Evolutionary conservation across 2,329 filamentous ascomycete genomes (phyloP).

Genomic region (Emergomyces africanus): DNA sequence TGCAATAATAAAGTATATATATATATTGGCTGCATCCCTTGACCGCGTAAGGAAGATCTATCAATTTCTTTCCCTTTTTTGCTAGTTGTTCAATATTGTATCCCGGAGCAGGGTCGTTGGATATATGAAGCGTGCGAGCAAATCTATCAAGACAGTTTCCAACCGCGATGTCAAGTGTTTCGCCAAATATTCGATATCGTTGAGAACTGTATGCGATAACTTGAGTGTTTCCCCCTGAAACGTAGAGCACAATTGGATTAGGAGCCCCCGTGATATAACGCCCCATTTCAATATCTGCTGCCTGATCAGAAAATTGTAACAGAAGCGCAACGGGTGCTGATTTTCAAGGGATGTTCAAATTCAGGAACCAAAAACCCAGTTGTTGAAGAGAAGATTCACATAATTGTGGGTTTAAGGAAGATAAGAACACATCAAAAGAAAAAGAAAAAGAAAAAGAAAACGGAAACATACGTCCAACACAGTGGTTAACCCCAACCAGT

Average conservation of each 20-base stretch:
- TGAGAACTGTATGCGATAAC: constrained; percentile 94
- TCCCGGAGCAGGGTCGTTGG: constrained; percentile 90
- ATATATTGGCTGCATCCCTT: too few species aligned
- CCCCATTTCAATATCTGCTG: constrained; percentile 85
- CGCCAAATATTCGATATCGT: constrained; percentile 93
- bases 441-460: neutral
- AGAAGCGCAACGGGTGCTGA: neutral
- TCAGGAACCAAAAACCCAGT: neutral
- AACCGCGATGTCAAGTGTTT: constrained; percentile 93
- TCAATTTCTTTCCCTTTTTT: constrained; percentile 54
- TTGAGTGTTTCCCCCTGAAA: constrained; percentile 91
- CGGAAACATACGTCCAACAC: constrained; percentile 58
- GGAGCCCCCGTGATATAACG: constrained; percentile 77
- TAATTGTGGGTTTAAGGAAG: neutral
- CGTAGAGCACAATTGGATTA: constrained; percentile 92
- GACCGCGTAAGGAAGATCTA: constrained; percentile 89
- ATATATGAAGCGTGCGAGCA: constrained; percentile 77
- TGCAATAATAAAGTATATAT: too few species aligned
- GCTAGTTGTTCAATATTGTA: constrained; percentile 98
- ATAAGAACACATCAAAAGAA: neutral
- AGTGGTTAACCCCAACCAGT: constrained; percentile 95
- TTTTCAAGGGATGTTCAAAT: neutral
- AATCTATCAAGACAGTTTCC: constrained; percentile 97
- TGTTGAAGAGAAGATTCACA: neutral
- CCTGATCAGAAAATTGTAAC: neutral